A percentile compares a stretch with the other conserved stretches of the same genome.
Evolutionary conservation across 257 asterid species (phyloP).

Genomic region (Pogostemon cablin): DNA sequence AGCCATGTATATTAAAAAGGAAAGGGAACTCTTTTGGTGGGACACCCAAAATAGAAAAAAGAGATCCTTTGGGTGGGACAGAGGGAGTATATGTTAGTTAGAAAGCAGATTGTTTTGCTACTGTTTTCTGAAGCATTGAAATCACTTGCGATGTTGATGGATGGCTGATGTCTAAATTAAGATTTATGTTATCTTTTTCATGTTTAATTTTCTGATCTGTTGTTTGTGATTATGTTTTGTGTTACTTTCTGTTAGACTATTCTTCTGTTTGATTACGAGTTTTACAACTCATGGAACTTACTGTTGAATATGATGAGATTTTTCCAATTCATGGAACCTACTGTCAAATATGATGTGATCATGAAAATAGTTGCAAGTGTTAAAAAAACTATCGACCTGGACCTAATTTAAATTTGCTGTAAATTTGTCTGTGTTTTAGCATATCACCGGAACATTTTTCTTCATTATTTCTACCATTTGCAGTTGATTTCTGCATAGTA

Average conservation of each 20-base stretch:
- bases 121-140: neutral
- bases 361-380: neutral
- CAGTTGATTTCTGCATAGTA: neutral
- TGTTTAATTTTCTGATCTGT: neutral
- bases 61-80: too few relatives aligned
- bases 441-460: neutral
- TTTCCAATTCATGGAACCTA: neutral
- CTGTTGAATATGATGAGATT: neutral
- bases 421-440: neutral
- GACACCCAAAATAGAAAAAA: too few relatives aligned
- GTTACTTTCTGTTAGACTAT: slow-evolving; percentile 4
- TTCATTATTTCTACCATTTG: neutral
- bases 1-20: too few relatives aligned
- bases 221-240: neutral
- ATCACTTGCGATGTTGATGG: neutral
- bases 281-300: neutral
- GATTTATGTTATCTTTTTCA: neutral
- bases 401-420: neutral
- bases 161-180: neutral
- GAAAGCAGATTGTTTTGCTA: neutral
- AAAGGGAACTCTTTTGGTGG: too few relatives aligned
- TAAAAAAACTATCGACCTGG: neutral
- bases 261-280: neutral
- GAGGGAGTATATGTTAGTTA: neutral
- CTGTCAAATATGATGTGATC: neutral